Percentiles rank a stretch among this genome's conserved stretches.
Conservation (phyloP, 2,329 filamentous ascomycete genomes). For the Tetracladium maxilliforme region DNA sequence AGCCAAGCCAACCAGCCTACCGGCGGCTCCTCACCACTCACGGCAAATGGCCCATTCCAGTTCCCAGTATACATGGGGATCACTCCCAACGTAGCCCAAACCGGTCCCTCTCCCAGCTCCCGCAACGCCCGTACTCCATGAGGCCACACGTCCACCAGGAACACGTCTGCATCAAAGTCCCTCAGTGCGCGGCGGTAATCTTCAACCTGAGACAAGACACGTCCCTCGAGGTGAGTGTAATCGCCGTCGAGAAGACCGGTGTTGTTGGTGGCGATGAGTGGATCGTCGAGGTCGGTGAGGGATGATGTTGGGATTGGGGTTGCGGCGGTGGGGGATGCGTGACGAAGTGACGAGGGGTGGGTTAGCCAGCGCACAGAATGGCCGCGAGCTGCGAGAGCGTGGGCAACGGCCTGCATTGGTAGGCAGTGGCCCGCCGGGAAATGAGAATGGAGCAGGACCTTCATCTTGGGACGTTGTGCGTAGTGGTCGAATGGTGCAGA, state of each 20-base stretch:
- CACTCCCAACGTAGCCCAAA: conserved; percentile 1
- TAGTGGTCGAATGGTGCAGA: no score
- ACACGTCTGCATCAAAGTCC: neutral
- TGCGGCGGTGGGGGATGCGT: neutral
- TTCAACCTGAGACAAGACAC: neutral
- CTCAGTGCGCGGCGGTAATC: conserved; percentile 1
- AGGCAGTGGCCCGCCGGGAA: no score
- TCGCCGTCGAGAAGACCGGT: neutral
- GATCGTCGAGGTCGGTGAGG: neutral
- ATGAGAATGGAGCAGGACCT: no score
- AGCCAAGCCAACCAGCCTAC: neutral
- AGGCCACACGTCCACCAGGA: conserved; percentile 1
- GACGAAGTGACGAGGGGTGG: no score
- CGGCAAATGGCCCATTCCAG: neutral
- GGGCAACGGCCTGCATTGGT: no score
- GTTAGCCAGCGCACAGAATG: no score
- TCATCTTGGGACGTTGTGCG: no score
- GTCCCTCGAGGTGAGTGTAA: neutral
- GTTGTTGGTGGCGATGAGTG: neutral
- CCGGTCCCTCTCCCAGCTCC: conserved; percentile 1
- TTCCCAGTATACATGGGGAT: neutral
- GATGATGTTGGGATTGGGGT: neutral
- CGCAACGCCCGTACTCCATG: neutral
- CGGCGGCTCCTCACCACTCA: neutral
- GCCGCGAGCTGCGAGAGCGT: no score